Conservation (phyloP, 306 rosid genomes). For the Myrica gale region DNA sequence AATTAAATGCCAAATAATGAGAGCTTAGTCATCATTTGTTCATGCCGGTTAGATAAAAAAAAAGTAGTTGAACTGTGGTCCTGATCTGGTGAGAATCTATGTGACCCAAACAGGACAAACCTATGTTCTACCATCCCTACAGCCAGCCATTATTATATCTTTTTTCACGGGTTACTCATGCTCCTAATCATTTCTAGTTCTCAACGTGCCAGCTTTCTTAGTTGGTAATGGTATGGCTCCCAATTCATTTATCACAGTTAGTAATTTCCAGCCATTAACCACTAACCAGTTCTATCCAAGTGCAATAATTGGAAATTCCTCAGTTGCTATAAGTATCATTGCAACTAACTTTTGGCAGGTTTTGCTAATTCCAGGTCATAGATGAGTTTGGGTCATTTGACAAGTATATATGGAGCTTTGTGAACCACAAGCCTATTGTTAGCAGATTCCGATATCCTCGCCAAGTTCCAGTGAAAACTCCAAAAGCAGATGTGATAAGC, state of each 20-base stretch:
- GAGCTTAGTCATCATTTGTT: constrained; percentile 39
- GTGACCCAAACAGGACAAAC: constrained; percentile 43
- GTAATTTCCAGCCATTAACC: constrained; percentile 33
- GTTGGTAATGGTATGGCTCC: constrained; percentile 28
- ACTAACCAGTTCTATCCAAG: constrained; percentile 14
- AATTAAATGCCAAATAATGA: constrained; percentile 1
- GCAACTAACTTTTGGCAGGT: too few relatives aligned
- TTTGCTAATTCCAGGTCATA: too few relatives aligned
- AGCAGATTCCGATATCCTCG: too few relatives aligned
- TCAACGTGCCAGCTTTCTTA: constrained; percentile 51
- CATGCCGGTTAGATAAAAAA: neutral
- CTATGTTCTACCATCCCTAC: constrained; percentile 24
- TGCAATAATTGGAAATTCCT: too few relatives aligned
- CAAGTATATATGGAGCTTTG: too few relatives aligned
- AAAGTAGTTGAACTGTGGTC: too few relatives aligned
- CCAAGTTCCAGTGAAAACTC: too few relatives aligned
- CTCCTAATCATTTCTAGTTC: constrained; percentile 47
- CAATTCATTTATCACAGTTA: constrained; percentile 23
- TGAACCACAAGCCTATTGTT: too few relatives aligned
- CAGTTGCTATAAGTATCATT: too few relatives aligned
- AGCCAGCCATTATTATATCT: constrained; percentile 27
- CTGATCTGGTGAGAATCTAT: neutral
- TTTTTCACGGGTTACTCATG: constrained; percentile 37
- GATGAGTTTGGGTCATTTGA: too few relatives aligned
- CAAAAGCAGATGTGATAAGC: too few relatives aligned